These are phyloP conservation scores for Neocatenulostroma microsporum DNA, from an alignment of 2,329 filamentous ascomycete genomes.

Conservation along the genomic window DNA sequence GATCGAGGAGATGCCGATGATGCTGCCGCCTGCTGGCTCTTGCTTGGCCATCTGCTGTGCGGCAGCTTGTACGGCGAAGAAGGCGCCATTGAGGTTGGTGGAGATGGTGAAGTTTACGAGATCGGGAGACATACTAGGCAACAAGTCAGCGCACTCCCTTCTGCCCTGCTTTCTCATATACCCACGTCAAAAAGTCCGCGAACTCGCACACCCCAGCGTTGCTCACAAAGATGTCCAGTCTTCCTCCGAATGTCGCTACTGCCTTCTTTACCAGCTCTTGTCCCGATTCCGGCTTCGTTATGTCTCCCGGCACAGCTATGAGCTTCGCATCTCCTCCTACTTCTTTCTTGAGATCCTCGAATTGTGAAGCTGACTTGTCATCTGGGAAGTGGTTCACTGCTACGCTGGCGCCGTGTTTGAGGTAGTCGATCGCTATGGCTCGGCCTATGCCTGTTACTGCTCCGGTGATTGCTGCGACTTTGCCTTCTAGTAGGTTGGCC, in stretches of 20 bases:
- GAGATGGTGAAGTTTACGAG: slow-evolving; percentile 64
- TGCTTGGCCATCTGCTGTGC: slow-evolving; percentile 67
- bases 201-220: slow-evolving; percentile 88
- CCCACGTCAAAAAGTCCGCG: slow-evolving; percentile 68
- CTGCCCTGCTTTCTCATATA: too few species aligned
- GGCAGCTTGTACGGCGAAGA: slow-evolving; percentile 76
- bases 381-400: slow-evolving; percentile 69
- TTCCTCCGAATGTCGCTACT: slow-evolving; percentile 49
- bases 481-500: slow-evolving; percentile 52
- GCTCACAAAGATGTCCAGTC: slow-evolving; percentile 63
- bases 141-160: too few species aligned
- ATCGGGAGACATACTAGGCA: slow-evolving; percentile 52
- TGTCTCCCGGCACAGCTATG: slow-evolving; percentile 65
- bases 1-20: slow-evolving; percentile 69
- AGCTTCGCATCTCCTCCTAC: slow-evolving; percentile 35
- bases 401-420: slow-evolving; percentile 68
- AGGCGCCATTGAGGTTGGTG: slow-evolving; percentile 78
- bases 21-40: slow-evolving; percentile 62
- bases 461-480: slow-evolving; percentile 78
- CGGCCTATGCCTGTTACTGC: slow-evolving; percentile 79
- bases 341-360: slow-evolving; percentile 41
- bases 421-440: slow-evolving; percentile 71
- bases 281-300: slow-evolving; percentile 65
- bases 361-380: slow-evolving; percentile 40
- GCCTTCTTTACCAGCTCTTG: slow-evolving; percentile 57